Base-by-base conservation (phyloP, 164 flowering plant genomes). In the Magnolia officinalis region DNA sequence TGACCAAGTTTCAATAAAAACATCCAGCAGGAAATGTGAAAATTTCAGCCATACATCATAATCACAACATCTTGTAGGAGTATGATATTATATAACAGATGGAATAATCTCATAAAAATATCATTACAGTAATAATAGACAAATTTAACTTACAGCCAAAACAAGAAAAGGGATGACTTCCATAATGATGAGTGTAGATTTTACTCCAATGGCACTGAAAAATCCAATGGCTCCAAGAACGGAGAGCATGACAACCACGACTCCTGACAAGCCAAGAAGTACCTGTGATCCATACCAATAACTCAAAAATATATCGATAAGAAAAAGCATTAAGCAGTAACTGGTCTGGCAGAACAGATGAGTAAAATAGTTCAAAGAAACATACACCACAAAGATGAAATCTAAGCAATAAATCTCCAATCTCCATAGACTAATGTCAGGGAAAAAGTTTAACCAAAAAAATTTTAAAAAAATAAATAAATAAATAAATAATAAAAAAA, bases 101-200 rank as follows among this genome's bases (percentile, higher is more conserved):
- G 24, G 68, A 65, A 65, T 8, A 24, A 65, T 20, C 45, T 37
- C 45, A 37, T 37, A 37, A 37, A 65, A 20, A 20, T 9, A 20
- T 20, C 31, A n/a, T 16, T 6, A 50, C 21, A 18, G 24, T 51
- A 67, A 45, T 2, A 61, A 78, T 29, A 0, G 23, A 31, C 19
- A 50, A 73, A 68, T 24, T 70, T 45, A 78, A 90, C 99, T 94
- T 89, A 96, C 99, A 45, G 99, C 99, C 65, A 96, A 82, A 82
- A 96, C 99, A 79, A 96, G 96, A 78, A 94, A 96, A 50, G 99
- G 99, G 75, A 96, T 96, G 84, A 96, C 99, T 92, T 96, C 99
- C 91, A 94, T 91, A 63, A 96, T 96, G 82, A 96, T 96, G 9
- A 96, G 87, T 20, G 99, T 96, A 69, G 99, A 96, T 83, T 96